Conservation (phyloP, 2,329 filamentous ascomycete genomes). For the Colletotrichum horii region DNA sequence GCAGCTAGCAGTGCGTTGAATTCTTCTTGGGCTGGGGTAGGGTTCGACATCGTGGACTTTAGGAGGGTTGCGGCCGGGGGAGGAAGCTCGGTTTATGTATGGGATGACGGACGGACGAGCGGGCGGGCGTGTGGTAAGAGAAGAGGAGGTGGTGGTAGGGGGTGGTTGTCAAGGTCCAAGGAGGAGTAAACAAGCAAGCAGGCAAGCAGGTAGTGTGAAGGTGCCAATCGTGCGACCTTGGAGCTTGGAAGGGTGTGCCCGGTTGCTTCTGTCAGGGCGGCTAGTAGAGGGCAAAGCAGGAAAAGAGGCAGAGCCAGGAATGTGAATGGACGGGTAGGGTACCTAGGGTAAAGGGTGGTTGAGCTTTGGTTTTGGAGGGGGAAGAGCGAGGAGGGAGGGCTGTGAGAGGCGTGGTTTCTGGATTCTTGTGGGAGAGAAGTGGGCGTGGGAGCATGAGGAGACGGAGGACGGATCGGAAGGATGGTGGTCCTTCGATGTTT, state of each 20-base stretch:
- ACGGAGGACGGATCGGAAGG: neutral
- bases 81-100: constrained; percentile 41
- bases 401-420: neutral
- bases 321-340: neutral
- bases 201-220: neutral
- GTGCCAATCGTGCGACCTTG: constrained; percentile 12
- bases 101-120: constrained; percentile 17
- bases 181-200: constrained; percentile 15
- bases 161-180: neutral
- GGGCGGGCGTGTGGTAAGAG: constrained; percentile 12
- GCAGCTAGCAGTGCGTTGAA: constrained; percentile 67
- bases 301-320: neutral
- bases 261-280: constrained; percentile 19
- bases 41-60: constrained; percentile 53
- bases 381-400: neutral
- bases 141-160: neutral
- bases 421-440: neutral
- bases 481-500: constrained; percentile 11
- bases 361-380: neutral
- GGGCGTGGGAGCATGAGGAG: neutral
- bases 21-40: constrained; percentile 69
- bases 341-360: neutral
- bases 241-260: constrained; percentile 17
- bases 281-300: neutral
- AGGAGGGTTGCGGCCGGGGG: constrained; percentile 23